These are phyloP conservation scores for Neoboletus subvelutipes DNA, from an alignment of 768 basidiomycete species.

Conservation along the genomic window DNA sequence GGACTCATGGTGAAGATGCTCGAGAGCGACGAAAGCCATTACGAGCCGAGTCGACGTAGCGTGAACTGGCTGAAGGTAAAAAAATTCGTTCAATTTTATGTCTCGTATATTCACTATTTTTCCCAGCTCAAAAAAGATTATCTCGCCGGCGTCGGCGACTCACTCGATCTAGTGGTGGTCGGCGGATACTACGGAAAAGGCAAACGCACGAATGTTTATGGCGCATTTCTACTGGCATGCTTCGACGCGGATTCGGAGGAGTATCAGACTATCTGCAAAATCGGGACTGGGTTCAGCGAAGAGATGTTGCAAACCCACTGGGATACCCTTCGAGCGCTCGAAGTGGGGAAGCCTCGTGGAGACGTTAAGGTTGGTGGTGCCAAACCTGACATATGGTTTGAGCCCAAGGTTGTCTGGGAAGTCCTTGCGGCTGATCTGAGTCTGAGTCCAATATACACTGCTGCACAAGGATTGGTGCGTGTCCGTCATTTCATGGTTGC, in stretches of 20 bases:
- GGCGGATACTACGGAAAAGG: conserved; percentile 98
- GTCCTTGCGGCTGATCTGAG: conserved; percentile 96
- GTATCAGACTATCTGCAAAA: conserved; percentile 98
- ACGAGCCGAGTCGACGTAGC: conserved; percentile 93
- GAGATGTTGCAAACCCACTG: conserved; percentile 81
- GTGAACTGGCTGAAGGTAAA: conserved; percentile 97
- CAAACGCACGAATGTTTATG: conserved; percentile 96
- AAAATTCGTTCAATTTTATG: neutral
- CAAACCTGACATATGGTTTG: conserved; percentile 98
- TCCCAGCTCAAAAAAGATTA: conserved; percentile 97
- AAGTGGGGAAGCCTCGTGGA: conserved; percentile 64
- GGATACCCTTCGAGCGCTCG: conserved; percentile 78
- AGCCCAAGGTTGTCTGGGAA: conserved; percentile 97
- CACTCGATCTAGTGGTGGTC: conserved; percentile 95
- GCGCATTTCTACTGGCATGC: conserved; percentile 96
- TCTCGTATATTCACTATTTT: conserved; percentile 1
- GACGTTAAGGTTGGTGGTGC: conserved; percentile 90
- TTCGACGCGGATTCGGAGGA: conserved; percentile 93
- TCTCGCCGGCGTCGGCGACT: conserved; percentile 93
- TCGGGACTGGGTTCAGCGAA: conserved; percentile 97
- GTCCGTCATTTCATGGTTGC: neutral
- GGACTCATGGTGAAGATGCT: conserved; percentile 99
- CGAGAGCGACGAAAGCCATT: conserved; percentile 85
- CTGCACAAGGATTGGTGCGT: conserved; percentile 84
- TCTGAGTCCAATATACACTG: conserved; percentile 95